Evolutionary conservation across 306 rosid species (phyloP).

Genomic region (Abrus precatorius): DNA sequence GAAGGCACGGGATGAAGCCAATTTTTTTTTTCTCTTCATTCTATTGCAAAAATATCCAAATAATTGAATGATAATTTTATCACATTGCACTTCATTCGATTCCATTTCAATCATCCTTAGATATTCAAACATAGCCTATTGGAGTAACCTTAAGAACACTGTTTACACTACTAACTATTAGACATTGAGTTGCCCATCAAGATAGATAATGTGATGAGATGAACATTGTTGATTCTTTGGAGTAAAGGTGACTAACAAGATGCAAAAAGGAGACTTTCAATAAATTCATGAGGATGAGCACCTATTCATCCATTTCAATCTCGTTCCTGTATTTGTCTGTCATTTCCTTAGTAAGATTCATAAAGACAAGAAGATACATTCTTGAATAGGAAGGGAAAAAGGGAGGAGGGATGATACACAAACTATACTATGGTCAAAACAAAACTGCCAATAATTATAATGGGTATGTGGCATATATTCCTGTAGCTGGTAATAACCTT

Average conservation of each 20-base stretch:
- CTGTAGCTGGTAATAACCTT: slow-evolving; percentile 44
- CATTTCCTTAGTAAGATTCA: slow-evolving; percentile 60
- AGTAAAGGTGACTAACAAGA: slow-evolving; percentile 12
- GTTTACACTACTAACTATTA: neutral
- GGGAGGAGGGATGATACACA: slow-evolving; percentile 62
- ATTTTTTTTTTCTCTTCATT: no score
- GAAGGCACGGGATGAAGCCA: no score
- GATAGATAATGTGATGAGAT: neutral
- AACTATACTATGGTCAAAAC: slow-evolving; percentile 62
- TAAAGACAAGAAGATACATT: slow-evolving; percentile 57
- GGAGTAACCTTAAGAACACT: neutral
- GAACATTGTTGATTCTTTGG: neutral
- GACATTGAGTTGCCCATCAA: neutral
- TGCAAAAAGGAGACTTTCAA: slow-evolving; percentile 37
- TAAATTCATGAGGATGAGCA: slow-evolving; percentile 37
- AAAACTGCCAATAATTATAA: slow-evolving; percentile 64
- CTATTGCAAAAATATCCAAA: no score
- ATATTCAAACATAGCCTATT: no score
- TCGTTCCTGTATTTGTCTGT: slow-evolving; percentile 56
- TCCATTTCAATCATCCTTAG: no score
- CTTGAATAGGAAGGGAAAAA: slow-evolving; percentile 43
- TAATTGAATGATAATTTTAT: no score
- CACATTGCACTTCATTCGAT: no score
- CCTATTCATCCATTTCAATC: slow-evolving; percentile 61
- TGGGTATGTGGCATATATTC: slow-evolving; percentile 65